Evolutionary conservation across 2,329 filamentous ascomycete species (phyloP).

Genomic region (Cladosporium oxysporum): DNA sequence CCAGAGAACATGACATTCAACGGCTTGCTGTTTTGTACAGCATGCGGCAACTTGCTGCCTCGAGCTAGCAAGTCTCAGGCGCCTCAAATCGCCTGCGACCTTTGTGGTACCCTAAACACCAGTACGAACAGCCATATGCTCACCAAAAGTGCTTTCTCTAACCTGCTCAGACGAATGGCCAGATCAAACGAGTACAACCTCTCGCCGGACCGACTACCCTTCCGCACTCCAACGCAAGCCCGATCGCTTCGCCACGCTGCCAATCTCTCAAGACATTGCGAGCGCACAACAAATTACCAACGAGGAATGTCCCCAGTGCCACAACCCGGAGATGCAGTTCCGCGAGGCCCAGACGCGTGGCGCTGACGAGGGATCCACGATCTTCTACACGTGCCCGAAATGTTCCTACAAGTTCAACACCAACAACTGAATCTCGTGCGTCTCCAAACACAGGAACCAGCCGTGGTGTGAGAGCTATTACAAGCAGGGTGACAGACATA

Average conservation of each 20-base stretch:
- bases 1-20: slow-evolving; percentile 73
- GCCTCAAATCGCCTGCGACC: slow-evolving; percentile 74
- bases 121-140: slow-evolving; percentile 51
- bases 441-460: not conserved
- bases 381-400: slow-evolving; percentile 77
- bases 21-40: slow-evolving; percentile 83
- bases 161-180: slow-evolving; percentile 62
- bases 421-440: slow-evolving; percentile 4
- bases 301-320: slow-evolving; percentile 75
- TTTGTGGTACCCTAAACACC: slow-evolving; percentile 79
- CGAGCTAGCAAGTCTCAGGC: slow-evolving; percentile 72
- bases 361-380: slow-evolving; percentile 88
- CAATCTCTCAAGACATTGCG: slow-evolving; percentile 57
- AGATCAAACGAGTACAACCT: slow-evolving; percentile 69
- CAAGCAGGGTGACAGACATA: not conserved
- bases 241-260: slow-evolving; percentile 1
- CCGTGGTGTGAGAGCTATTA: not conserved
- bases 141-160: not conserved
- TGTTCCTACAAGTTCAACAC: slow-evolving; percentile 40
- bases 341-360: slow-evolving; percentile 79
- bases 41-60: slow-evolving; percentile 84
- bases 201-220: slow-evolving; percentile 3
- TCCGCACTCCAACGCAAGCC: slow-evolving; percentile 18
- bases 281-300: slow-evolving; percentile 69
- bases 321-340: slow-evolving; percentile 75